These are phyloP conservation scores for Leccinellum luteum DNA, from an alignment of 768 basidiomycete genomes.

Conservation along the genomic window DNA sequence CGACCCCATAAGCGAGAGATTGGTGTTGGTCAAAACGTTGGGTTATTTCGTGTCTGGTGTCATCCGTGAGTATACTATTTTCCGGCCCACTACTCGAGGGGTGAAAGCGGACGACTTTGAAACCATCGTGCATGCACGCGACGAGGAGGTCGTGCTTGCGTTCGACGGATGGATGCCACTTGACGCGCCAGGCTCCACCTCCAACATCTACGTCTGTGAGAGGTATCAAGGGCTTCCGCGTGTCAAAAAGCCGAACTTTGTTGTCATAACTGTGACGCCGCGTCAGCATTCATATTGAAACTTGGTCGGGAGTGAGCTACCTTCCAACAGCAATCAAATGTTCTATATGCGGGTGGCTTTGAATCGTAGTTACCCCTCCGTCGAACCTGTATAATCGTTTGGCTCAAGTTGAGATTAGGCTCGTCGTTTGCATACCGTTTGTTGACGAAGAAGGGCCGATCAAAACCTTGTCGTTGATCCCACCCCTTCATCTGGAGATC, in stretches of 20 bases:
- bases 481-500: constrained; percentile 88
- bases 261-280: constrained; percentile 71
- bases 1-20: constrained; percentile 88
- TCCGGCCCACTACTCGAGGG: constrained; percentile 3
- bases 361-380: constrained; percentile 89
- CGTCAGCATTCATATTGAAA: not conserved
- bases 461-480: constrained; percentile 73
- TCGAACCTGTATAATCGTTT: constrained; percentile 62
- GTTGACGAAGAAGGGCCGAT: constrained; percentile 64
- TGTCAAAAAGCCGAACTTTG: constrained; percentile 79
- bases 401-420: not conserved
- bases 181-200: constrained; percentile 94
- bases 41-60: constrained; percentile 37
- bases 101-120: constrained; percentile 62
- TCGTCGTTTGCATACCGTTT: constrained; percentile 48
- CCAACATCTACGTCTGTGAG: constrained; percentile 66
- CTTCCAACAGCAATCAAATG: constrained; percentile 89
- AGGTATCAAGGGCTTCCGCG: constrained; percentile 59
- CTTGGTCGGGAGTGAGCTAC: constrained; percentile 37
- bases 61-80: constrained; percentile 8
- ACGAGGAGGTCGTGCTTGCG: constrained; percentile 76
- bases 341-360: constrained; percentile 76
- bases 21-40: constrained; percentile 71
- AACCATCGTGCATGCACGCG: constrained; percentile 98
- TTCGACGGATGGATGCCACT: constrained; percentile 83